These are phyloP conservation scores for Logfia minima DNA, from an alignment of 129 eudicot species.

Conservation along the genomic window DNA sequence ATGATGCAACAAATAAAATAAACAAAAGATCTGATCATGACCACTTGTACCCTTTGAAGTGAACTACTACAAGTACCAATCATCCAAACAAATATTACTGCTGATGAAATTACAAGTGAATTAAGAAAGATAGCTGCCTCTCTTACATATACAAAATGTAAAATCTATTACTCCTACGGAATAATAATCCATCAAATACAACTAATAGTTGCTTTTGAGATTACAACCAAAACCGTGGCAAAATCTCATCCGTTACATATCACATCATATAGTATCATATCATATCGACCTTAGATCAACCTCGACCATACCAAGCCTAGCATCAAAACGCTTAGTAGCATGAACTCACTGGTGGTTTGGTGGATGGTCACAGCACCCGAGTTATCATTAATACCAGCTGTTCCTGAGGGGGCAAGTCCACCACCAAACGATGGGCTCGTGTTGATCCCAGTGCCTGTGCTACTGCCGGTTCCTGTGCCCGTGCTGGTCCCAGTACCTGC, in stretches of 20 bases:
- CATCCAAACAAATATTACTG: conserved; percentile 20
- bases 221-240: conserved; percentile 29
- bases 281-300: conserved; percentile 23
- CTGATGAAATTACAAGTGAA: conserved; percentile 24
- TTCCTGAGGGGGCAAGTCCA: conserved; percentile 49
- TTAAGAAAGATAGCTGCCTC: conserved; percentile 11
- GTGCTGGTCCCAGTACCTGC: not conserved
- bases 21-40: not conserved
- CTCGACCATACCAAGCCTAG: conserved; percentile 34
- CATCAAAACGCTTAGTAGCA: conserved; percentile 31
- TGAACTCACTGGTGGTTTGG: conserved; percentile 20
- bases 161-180: conserved; percentile 27
- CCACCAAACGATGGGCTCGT: conserved; percentile 31
- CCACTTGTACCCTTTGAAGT: conserved; percentile 11
- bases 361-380: conserved; percentile 27
- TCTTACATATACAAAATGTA: conserved; percentile 26
- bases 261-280: not conserved
- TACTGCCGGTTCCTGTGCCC: too few relatives aligned
- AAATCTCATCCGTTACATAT: conserved; percentile 21
- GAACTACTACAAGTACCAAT: conserved; percentile 13
- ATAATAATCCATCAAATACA: conserved; percentile 24
- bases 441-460: conserved; percentile 29
- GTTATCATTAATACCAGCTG: conserved; percentile 39
- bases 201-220: conserved; percentile 28
- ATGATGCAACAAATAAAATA: too few relatives aligned